phyloP scores from a whole-genome alignment of 176 grass and related monocot genomes.

The Juncus effusus region DNA sequence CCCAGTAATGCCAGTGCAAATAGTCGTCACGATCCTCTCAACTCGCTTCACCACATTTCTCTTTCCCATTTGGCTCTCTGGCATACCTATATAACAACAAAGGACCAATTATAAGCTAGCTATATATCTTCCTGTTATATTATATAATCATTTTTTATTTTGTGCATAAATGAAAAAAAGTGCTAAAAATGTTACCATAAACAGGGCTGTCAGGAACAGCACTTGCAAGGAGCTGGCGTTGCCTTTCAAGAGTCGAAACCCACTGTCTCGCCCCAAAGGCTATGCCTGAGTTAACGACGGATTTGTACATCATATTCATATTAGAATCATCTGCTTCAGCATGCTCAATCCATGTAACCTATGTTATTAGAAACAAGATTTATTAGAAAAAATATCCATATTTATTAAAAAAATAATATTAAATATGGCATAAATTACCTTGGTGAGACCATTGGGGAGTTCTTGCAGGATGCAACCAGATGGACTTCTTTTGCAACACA shows the following conservation, averaged over 20 bases:
- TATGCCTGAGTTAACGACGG: conserved; percentile 24
- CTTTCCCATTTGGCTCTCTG: conserved; percentile 35
- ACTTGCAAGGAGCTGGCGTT: conserved; percentile 37
- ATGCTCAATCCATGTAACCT: conserved; percentile 61
- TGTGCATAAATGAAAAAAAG: background rate
- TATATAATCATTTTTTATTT: background rate
- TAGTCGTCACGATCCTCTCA: conserved; percentile 38
- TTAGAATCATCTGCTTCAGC: conserved; percentile 33
- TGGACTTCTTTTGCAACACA: conserved; percentile 42
- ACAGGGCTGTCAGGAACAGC: conserved; percentile 25
- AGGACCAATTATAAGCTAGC: background rate
- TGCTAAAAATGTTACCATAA: conserved; percentile 9
- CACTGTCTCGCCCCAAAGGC: conserved; percentile 51
- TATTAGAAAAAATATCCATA: too few relatives aligned
- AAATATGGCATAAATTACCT: too few relatives aligned
- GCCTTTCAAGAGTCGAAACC: conserved; percentile 35
- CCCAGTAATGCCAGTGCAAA: conserved; percentile 26
- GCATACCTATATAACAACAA: background rate
- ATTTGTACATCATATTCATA: conserved; percentile 32
- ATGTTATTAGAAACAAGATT: background rate
- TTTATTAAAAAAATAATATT: too few relatives aligned
- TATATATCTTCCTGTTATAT: too few relatives aligned
- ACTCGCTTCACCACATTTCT: conserved; percentile 42
- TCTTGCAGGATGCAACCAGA: conserved; percentile 51
- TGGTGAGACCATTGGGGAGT: conserved; percentile 38